phyloP scores from a whole-genome alignment of 345 rosid genomes.

The Eucalyptus victrix region DNA sequence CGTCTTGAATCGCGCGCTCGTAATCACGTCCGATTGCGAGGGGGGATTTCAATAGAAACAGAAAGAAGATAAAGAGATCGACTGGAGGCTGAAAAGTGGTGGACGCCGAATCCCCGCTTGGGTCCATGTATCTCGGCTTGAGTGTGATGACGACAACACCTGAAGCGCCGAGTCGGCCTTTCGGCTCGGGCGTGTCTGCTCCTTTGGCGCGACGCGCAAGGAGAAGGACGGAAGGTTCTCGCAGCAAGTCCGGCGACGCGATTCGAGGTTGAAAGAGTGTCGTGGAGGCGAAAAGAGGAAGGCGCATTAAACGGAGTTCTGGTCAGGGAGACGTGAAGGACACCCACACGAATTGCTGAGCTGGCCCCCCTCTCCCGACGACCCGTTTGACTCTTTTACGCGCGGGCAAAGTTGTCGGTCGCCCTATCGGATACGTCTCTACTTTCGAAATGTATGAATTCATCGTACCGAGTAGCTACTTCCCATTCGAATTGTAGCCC shows the following conservation, averaged over 20 bases:
- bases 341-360: background rate
- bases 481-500: background rate
- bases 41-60: background rate
- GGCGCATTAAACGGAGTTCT: background rate
- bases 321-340: background rate
- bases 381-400: background rate
- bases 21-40: background rate
- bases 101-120: background rate
- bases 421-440: background rate
- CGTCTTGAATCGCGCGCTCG: background rate
- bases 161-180: background rate
- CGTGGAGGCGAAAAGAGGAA: background rate
- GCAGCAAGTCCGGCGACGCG: background rate
- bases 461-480: background rate
- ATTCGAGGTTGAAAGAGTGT: background rate
- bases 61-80: background rate
- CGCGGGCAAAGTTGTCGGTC: background rate
- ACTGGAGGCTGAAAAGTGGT: background rate
- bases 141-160: background rate
- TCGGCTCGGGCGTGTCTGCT: background rate
- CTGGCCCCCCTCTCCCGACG: background rate
- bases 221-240: background rate
- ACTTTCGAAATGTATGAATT: background rate
- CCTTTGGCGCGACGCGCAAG: background rate
- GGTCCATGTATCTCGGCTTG: background rate